phyloP scores from a whole-genome alignment of 1,284 basidiomycete genomes.

The Ceratobasidium sp. region DNA sequence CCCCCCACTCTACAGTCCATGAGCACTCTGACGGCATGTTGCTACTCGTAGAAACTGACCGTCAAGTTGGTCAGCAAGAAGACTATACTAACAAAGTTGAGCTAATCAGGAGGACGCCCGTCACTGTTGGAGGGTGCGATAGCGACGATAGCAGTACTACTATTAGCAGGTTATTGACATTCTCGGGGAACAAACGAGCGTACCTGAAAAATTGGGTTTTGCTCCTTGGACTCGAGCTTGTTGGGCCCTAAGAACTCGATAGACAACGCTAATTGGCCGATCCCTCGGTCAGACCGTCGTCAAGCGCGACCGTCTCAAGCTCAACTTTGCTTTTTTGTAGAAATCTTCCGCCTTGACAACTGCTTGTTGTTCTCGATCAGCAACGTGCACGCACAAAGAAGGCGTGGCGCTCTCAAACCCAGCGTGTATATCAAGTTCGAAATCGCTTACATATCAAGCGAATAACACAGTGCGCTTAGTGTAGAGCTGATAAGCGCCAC shows the following conservation, averaged over 20 bases:
- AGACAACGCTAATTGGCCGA: constrained; percentile 84
- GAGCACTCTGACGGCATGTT: constrained; percentile 96
- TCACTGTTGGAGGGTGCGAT: constrained; percentile 97
- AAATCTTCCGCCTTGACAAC: constrained; percentile 88
- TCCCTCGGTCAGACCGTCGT: constrained; percentile 84
- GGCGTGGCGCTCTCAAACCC: too few relatives aligned
- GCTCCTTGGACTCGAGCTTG: constrained; percentile 91
- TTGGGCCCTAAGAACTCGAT: constrained; percentile 94
- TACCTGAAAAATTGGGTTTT: constrained; percentile 88
- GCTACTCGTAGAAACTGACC: constrained; percentile 99
- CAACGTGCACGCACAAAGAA: too few relatives aligned
- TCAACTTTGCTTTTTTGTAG: constrained; percentile 99
- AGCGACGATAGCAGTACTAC: constrained; percentile 95
- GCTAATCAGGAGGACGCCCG: constrained; percentile 90
- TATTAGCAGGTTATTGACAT: constrained; percentile 53
- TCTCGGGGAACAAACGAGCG: constrained; percentile 46
- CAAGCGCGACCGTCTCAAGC: constrained; percentile 95
- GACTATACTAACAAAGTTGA: constrained; percentile 97
- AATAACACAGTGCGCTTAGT: too few relatives aligned
- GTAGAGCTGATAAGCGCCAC: too few relatives aligned
- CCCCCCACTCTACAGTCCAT: constrained; percentile 88
- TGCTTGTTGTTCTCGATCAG: too few relatives aligned
- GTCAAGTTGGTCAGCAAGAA: constrained; percentile 93
- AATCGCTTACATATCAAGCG: too few relatives aligned
- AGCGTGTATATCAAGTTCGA: too few relatives aligned